Evolutionary conservation across 2,329 filamentous ascomycete species (phyloP).

Genomic region (Phymatotrichopsis omnivora): DNA sequence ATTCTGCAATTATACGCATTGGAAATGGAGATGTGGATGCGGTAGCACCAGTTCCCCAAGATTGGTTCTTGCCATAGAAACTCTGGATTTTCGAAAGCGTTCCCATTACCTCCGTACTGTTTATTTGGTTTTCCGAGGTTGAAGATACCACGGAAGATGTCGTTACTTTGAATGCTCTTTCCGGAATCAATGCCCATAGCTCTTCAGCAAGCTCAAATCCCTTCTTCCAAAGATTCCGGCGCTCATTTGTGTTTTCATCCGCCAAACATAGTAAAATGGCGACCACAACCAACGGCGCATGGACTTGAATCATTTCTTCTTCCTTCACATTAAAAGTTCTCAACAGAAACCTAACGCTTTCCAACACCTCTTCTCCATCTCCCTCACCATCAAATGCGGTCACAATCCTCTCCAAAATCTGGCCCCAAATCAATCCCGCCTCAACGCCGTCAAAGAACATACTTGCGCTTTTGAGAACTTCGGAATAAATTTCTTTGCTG

Average conservation of each 20-base stretch:
- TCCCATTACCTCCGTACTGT: slow-evolving; percentile 32
- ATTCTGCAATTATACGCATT: slow-evolving; percentile 46
- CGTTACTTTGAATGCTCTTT: slow-evolving; percentile 46
- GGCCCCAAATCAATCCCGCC: slow-evolving; percentile 82
- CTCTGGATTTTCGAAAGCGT: slow-evolving; percentile 50
- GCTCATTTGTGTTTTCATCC: slow-evolving; percentile 31
- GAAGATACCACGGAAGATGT: slow-evolving; percentile 11
- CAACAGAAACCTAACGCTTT: slow-evolving; percentile 70
- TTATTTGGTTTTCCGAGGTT: slow-evolving; percentile 6
- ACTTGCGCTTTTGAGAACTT: slow-evolving; percentile 85
- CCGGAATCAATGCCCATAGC: slow-evolving; percentile 54
- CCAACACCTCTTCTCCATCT: slow-evolving; percentile 49
- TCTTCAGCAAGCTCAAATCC: slow-evolving; percentile 45
- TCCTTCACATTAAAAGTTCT: slow-evolving; percentile 85
- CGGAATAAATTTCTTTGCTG: slow-evolving; percentile 62
- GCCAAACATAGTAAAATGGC: slow-evolving; percentile 46
- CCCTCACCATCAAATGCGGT: slow-evolving; percentile 38
- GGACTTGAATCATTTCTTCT: slow-evolving; percentile 85
- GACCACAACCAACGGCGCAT: slow-evolving; percentile 68
- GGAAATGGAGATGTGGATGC: slow-evolving; percentile 45
- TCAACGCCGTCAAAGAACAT: slow-evolving; percentile 97
- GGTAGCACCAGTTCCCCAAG: slow-evolving; percentile 1
- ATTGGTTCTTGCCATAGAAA: slow-evolving; percentile 48
- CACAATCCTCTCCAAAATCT: slow-evolving; percentile 58
- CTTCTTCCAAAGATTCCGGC: slow-evolving; percentile 31